These are phyloP conservation scores for Mycena vulgaris DNA, from an alignment of 768 basidiomycete species.

Conservation along the genomic window DNA sequence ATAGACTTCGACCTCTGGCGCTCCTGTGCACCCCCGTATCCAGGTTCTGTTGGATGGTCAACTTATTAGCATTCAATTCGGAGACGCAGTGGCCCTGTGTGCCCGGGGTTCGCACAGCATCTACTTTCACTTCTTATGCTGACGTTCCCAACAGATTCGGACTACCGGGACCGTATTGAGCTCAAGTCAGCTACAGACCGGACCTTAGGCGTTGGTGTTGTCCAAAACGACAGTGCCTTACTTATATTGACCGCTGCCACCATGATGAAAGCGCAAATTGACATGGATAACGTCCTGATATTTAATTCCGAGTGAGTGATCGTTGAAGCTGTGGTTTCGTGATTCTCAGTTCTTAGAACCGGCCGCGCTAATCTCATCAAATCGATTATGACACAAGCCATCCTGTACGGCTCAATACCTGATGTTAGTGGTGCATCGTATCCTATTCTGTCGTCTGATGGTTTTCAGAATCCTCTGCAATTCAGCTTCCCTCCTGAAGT, in stretches of 20 bases:
- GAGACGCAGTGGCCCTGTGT: conserved; percentile 82
- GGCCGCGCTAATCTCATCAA: conserved; percentile 80
- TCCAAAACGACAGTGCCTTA: conserved; percentile 62
- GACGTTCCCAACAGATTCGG: conserved; percentile 63
- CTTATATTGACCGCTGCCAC: conserved; percentile 77
- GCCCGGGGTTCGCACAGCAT: conserved; percentile 65
- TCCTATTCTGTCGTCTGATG: background rate
- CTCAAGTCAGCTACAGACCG: conserved; percentile 78
- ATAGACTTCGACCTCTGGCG: conserved; percentile 77
- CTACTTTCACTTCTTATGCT: background rate
- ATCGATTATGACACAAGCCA: conserved; percentile 87
- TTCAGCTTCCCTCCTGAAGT: conserved; percentile 88
- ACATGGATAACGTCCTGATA: conserved; percentile 70
- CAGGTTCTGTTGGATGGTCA: conserved; percentile 73
- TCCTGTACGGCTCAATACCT: conserved; percentile 80
- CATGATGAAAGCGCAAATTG: conserved; percentile 77
- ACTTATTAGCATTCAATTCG: conserved; percentile 77
- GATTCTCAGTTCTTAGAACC: conserved; percentile 54
- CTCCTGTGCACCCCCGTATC: conserved; percentile 81
- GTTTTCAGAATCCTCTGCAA: conserved; percentile 76
- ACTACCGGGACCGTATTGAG: conserved; percentile 80
- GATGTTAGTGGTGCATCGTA: conserved; percentile 57
- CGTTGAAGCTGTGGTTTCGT: conserved; percentile 2
- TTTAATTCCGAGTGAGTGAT: conserved; percentile 76
- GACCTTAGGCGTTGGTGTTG: conserved; percentile 79